Percentiles rank a stretch among this genome's conserved stretches.
These are phyloP conservation scores for Talaromyces sp. DNA, from an alignment of 2,329 filamentous ascomycete species.

Conservation along the genomic window DNA sequence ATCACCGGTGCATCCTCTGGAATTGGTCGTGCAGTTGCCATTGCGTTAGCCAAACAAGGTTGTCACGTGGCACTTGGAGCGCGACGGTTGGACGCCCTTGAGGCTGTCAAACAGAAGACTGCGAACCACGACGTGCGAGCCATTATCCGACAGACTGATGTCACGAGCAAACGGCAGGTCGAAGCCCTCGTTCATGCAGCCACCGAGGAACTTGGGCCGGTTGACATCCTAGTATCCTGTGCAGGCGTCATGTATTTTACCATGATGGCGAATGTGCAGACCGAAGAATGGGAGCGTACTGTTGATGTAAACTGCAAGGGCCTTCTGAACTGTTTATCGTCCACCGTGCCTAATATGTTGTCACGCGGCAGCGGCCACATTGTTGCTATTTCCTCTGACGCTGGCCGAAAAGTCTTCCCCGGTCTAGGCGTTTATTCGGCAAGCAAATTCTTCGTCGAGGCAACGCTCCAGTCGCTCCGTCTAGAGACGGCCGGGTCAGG, in stretches of 20 bases:
- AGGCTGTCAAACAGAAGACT: slow-evolving; percentile 61
- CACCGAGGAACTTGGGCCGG: slow-evolving; percentile 59
- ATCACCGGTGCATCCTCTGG: slow-evolving; percentile 77
- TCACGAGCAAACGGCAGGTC: slow-evolving; percentile 63
- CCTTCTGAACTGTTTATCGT: slow-evolving; percentile 66
- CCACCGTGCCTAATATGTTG: slow-evolving; percentile 68
- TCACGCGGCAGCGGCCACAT: slow-evolving; percentile 66
- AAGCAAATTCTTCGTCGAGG: slow-evolving; percentile 81
- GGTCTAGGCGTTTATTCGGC: slow-evolving; percentile 78
- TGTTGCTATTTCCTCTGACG: slow-evolving; percentile 77
- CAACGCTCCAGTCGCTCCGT: slow-evolving; percentile 68
- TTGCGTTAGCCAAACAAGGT: slow-evolving; percentile 65
- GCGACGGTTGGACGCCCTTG: slow-evolving; percentile 64
- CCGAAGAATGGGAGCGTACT: slow-evolving; percentile 73
- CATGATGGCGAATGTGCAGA: slow-evolving; percentile 73
- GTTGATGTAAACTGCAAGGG: slow-evolving; percentile 87
- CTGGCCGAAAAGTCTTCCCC: slow-evolving; percentile 76
- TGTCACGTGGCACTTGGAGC: slow-evolving; percentile 69
- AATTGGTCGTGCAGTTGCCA: slow-evolving; percentile 70
- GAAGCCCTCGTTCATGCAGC: slow-evolving; percentile 60
- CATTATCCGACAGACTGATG: slow-evolving; percentile 66
- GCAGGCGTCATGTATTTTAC: slow-evolving; percentile 88
- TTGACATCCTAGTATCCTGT: slow-evolving; percentile 76
- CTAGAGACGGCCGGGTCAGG: slow-evolving; percentile 72
- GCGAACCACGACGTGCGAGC: slow-evolving; percentile 58